Evolutionary conservation across 768 basidiomycete genomes (phyloP), one percentile per base, ranked within the genome.

Genomic region (Boletus eberwhitei): DNA sequence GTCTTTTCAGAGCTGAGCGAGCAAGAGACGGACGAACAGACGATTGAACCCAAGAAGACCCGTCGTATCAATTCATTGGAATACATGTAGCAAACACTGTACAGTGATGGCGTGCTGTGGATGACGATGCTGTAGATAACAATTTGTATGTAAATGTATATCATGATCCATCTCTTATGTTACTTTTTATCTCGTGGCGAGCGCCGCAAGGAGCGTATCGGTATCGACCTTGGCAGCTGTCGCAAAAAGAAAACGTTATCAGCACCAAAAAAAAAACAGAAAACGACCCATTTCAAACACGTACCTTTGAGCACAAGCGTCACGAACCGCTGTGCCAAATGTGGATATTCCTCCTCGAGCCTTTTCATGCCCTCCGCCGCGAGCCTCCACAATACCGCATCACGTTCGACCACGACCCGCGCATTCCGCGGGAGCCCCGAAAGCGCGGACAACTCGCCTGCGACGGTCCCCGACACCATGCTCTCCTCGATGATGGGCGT

Each of bases 391-490:
- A 98, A 59, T 14, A 87, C 81, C 8, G 83, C 86, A 8, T 84
- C 78, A 5, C 84, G 77, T 70, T 98, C 96, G 4, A 88, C 91
- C 0, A 86, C 75, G 35, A 91, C 91, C 5, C 87, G 90, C 24
- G 94, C 88, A 66, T 97, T 98, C 45, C 96, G 78, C 17, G 84
- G 78, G 19, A 87, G 77, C 21, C 84, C 84, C 9, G 93, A 86
- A 13, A 99, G 74, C 36, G 88, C 90, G 0, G 91, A 87, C 49
- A 99, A 70, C 71, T 98, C 96, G 0, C 96, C 96, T 11, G 95
- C 92, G 3, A 98, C 74, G 0, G 93, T 93, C 3, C 94, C 95
- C 4, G 92, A 84, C 0, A 95, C 91, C 93, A 96, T 96, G 2
- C 88, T 90, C 73, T 96, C 93, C 64, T 90, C 87, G 46, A 93